Percentiles rank a stretch among this genome's conserved stretches.
Conservation (phyloP, 2,329 filamentous ascomycete species). For the Elsinoe batatas region DNA sequence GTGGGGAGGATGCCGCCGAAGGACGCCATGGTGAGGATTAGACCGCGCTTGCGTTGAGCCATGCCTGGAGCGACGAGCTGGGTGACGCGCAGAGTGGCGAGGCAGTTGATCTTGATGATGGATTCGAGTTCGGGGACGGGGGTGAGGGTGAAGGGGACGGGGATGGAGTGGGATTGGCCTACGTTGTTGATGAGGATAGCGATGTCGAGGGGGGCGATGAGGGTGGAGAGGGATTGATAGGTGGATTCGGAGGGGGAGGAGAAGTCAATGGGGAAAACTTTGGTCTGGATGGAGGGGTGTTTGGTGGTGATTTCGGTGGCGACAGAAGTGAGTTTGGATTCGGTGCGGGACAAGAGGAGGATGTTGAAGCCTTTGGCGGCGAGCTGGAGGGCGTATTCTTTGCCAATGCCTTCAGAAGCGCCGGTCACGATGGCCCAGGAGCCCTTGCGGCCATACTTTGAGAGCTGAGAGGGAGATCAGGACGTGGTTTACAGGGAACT, state of each 20-base stretch:
- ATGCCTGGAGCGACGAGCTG: slow-evolving; percentile 77
- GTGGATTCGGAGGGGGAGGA: slow-evolving; percentile 67
- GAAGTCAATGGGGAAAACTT: slow-evolving; percentile 87
- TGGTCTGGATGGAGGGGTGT: slow-evolving; percentile 59
- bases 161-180: slow-evolving; percentile 85
- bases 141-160: slow-evolving; percentile 78
- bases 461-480: slow-evolving; percentile 49
- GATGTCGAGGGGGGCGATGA: slow-evolving; percentile 66
- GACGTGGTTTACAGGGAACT: neutral
- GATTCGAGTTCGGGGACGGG: slow-evolving; percentile 68
- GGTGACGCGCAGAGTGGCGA: slow-evolving; percentile 80
- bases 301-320: slow-evolving; percentile 64
- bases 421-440: slow-evolving; percentile 93
- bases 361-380: slow-evolving; percentile 90
- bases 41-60: slow-evolving; percentile 69
- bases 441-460: slow-evolving; percentile 80
- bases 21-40: slow-evolving; percentile 95
- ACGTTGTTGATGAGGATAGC: slow-evolving; percentile 94
- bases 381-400: slow-evolving; percentile 87
- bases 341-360: slow-evolving; percentile 88
- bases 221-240: slow-evolving; percentile 60
- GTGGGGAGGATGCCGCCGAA: slow-evolving; percentile 90
- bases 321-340: slow-evolving; percentile 74
- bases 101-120: slow-evolving; percentile 93
- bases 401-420: slow-evolving; percentile 91